A percentile compares a stretch with the other conserved stretches of the same genome.
Conservation (phyloP, 768 basidiomycete genomes). For the Podaxis sp. region DNA sequence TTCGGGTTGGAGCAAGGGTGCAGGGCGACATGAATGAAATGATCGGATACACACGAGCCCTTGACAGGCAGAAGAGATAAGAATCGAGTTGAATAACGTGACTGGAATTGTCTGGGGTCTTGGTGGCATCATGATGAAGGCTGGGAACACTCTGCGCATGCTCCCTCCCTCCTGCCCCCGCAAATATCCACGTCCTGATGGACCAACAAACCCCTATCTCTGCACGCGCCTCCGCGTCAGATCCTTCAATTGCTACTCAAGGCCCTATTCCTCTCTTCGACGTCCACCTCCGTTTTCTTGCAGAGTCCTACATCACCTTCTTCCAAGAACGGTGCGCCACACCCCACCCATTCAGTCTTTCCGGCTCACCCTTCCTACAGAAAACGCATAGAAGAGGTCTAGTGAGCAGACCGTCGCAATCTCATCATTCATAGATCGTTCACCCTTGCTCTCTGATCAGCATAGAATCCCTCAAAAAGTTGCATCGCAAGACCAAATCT, state of each 20-base stretch:
- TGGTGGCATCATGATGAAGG: no score
- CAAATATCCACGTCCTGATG: slow-evolving; percentile 19
- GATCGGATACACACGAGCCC: background rate
- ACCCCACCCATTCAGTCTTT: slow-evolving; percentile 7
- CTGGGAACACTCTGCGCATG: background rate
- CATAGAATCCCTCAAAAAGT: slow-evolving; percentile 67
- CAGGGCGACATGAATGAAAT: background rate
- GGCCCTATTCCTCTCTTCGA: slow-evolving; percentile 75
- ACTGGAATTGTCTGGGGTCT: background rate
- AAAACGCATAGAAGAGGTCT: slow-evolving; percentile 80
- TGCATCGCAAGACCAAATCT: slow-evolving; percentile 70
- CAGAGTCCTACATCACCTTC: slow-evolving; percentile 78
- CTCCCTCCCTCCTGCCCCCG: background rate
- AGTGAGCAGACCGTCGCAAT: slow-evolving; percentile 47
- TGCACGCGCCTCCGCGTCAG: slow-evolving; percentile 39
- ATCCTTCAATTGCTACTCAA: slow-evolving; percentile 28
- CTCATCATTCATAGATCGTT: background rate
- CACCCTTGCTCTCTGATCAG: slow-evolving; percentile 33
- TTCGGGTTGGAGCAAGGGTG: background rate
- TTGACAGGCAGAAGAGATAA: background rate
- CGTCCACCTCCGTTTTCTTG: slow-evolving; percentile 61
- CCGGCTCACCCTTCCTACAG: slow-evolving; percentile 36
- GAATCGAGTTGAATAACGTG: slow-evolving; percentile 8
- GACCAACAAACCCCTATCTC: slow-evolving; percentile 33
- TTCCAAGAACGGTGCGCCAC: slow-evolving; percentile 76